These are phyloP conservation scores for Parathielavia hyrcaniae DNA, from an alignment of 495 filamentous ascomycete species.

Conservation along the genomic window DNA sequence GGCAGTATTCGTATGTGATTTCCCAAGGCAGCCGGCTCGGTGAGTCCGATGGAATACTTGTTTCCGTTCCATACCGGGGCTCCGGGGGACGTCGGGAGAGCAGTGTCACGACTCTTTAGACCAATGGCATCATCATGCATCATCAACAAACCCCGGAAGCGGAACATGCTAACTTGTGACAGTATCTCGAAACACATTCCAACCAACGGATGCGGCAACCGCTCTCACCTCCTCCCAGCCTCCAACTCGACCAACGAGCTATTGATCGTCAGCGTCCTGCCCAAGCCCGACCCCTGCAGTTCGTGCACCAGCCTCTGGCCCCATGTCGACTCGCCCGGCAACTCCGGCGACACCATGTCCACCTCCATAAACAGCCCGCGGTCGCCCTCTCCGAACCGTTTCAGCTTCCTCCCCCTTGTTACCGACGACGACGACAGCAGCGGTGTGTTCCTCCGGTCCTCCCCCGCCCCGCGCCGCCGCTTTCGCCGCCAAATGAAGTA, in stretches of 20 bases:
- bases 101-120: not conserved
- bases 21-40: slow-evolving; percentile 11
- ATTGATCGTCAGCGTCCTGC: slow-evolving; percentile 5
- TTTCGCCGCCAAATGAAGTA: slow-evolving; percentile 18
- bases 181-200: too few species aligned
- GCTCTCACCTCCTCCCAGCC: not conserved
- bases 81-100: not conserved
- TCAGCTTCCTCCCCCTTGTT: not conserved
- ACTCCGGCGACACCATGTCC: slow-evolving; percentile 15
- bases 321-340: slow-evolving; percentile 12
- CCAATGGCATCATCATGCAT: too few species aligned
- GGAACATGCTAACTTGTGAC: too few species aligned
- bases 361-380: slow-evolving; percentile 9
- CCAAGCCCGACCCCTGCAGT: slow-evolving; percentile 6
- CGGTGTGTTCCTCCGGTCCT: not conserved
- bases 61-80: not conserved
- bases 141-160: too few species aligned
- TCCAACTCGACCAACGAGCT: slow-evolving; percentile 17
- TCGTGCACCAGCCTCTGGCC: slow-evolving; percentile 13
- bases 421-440: too few species aligned
- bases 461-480: slow-evolving; percentile 6
- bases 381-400: slow-evolving; percentile 1
- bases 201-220: too few species aligned
- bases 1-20: too few species aligned
- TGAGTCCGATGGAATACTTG: not conserved